phyloP scores from a whole-genome alignment of 495 filamentous ascomycete genomes.

The Sporormia fimetaria region DNA sequence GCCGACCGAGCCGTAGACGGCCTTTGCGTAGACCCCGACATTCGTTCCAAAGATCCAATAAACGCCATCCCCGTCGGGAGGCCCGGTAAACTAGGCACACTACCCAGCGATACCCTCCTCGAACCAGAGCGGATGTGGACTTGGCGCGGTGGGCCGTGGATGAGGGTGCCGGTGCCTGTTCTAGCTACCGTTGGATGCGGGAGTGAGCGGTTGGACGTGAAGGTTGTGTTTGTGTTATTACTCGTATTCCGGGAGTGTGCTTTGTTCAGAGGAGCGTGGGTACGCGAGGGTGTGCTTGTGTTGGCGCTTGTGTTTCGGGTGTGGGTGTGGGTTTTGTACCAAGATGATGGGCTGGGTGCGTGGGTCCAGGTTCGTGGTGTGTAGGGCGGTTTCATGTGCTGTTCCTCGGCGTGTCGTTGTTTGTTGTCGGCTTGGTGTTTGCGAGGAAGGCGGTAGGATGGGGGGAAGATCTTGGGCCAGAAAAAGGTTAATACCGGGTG shows the following conservation, averaged over 20 bases:
- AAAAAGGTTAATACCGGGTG: conserved; percentile 20
- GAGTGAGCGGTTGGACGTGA: too few species aligned
- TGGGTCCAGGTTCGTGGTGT: neutral
- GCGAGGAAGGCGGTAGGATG: neutral
- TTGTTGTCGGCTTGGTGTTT: conserved; percentile 6
- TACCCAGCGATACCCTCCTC: too few species aligned
- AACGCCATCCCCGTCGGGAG: too few species aligned
- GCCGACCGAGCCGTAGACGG: too few species aligned
- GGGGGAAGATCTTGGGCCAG: conserved; percentile 23
- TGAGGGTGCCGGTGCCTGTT: neutral
- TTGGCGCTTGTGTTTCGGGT: too few species aligned
- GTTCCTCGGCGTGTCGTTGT: conserved; percentile 1
- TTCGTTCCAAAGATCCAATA: too few species aligned
- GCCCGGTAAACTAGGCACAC: too few species aligned
- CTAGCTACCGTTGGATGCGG: neutral
- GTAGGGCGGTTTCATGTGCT: neutral
- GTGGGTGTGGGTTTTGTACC: too few species aligned
- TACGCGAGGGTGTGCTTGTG: too few species aligned
- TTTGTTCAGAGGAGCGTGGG: too few species aligned
- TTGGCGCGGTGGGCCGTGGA: conserved; percentile 7
- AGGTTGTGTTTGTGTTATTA: neutral
- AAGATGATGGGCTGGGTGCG: too few species aligned
- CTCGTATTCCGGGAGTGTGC: conserved; percentile 2
- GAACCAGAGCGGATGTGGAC: conserved; percentile 6
- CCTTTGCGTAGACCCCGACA: too few species aligned